phyloP scores from a whole-genome alignment of 192 early-diverging fungal genomes.

The Coemansia sp. region DNA sequence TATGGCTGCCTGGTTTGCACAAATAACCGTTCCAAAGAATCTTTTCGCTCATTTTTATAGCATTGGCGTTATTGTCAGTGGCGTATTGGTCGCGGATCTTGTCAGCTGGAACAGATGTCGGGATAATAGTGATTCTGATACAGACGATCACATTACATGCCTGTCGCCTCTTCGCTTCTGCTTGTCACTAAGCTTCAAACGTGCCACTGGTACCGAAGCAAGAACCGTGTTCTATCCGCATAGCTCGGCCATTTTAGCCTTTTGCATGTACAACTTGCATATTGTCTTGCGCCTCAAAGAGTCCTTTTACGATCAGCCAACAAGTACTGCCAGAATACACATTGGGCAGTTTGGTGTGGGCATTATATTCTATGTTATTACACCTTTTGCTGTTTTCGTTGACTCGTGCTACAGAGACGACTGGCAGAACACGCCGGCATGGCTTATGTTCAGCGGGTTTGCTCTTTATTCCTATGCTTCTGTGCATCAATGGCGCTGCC shows the following conservation, averaged over 20 bases:
- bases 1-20: slow-evolving; percentile 5
- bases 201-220: not conserved
- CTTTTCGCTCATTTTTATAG: slow-evolving; percentile 41
- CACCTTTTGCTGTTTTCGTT: slow-evolving; percentile 26
- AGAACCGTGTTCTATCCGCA: not conserved
- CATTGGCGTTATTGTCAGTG: slow-evolving; percentile 16
- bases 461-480: slow-evolving; percentile 59
- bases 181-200: slow-evolving; percentile 8
- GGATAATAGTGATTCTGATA: not conserved
- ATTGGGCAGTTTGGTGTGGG: slow-evolving; percentile 64
- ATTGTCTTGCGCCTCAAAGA: slow-evolving; percentile 37
- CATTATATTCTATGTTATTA: slow-evolving; percentile 62
- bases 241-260: slow-evolving; percentile 8
- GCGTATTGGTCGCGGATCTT: slow-evolving; percentile 21
- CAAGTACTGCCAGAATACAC: slow-evolving; percentile 55
- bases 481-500: slow-evolving; percentile 65
- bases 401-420: slow-evolving; percentile 16
- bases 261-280: slow-evolving; percentile 36
- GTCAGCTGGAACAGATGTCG: slow-evolving; percentile 6
- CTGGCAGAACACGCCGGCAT: slow-evolving; percentile 10
- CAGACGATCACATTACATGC: not conserved
- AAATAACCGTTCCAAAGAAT: slow-evolving; percentile 35
- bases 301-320: slow-evolving; percentile 32
- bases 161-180: slow-evolving; percentile 12
- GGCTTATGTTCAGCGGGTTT: slow-evolving; percentile 24